These are phyloP conservation scores for Hevea brasiliensis DNA, from an alignment of 345 rosid genomes.

Conservation along the genomic window DNA sequence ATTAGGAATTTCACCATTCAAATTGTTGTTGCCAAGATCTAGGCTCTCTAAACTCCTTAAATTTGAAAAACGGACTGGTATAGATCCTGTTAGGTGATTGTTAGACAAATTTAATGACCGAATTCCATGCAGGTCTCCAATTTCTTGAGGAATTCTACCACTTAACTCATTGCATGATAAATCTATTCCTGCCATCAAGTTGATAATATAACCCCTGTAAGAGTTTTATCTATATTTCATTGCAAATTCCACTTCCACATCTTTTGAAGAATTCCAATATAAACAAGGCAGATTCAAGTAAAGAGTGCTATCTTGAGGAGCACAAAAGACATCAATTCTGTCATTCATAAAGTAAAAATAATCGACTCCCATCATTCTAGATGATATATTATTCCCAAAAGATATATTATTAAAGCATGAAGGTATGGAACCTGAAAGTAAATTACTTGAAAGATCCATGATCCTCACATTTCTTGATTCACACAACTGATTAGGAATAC, in stretches of 20 bases:
- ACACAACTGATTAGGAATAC: too few species aligned
- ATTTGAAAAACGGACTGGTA: neutral
- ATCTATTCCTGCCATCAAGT: slow-evolving; percentile 1
- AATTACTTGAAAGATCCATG: too few species aligned
- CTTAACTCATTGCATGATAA: neutral
- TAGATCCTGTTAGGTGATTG: slow-evolving; percentile 1
- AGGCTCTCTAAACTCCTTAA: neutral
- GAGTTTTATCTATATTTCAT: neutral
- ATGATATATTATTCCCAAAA: neutral
- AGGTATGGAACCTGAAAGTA: too few species aligned
- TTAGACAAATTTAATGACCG: neutral
- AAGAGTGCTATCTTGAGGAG: neutral
- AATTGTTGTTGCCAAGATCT: slow-evolving; percentile 4
- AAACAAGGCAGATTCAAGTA: neutral
- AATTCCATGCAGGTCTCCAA: neutral
- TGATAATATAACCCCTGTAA: neutral
- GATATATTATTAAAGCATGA: too few species aligned
- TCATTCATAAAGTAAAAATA: too few species aligned
- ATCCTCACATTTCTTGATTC: too few species aligned
- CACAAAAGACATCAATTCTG: too few species aligned
- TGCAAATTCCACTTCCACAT: neutral
- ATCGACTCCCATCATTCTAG: neutral
- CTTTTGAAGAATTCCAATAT: neutral
- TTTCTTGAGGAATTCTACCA: neutral
- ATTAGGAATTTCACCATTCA: slow-evolving; percentile 3